Percentiles rank a stretch among this genome's conserved stretches.
These are phyloP conservation scores for Pouteria glomerata DNA, from an alignment of 148 eudicot species.

Conservation along the genomic window DNA sequence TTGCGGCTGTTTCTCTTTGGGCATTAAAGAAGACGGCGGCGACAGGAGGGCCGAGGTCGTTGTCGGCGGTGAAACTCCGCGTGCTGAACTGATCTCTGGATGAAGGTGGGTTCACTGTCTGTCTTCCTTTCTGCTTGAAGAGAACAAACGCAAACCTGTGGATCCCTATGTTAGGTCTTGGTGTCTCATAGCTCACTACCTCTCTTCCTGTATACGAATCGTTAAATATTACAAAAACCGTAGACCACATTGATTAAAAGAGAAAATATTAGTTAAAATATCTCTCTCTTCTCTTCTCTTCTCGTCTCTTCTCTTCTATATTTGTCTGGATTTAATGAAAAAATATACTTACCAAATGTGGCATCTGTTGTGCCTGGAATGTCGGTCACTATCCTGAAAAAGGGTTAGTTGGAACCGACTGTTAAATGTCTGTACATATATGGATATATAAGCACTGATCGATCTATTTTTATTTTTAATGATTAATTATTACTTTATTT, in stretches of 20 bases:
- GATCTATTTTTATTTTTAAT: background rate
- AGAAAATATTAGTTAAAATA: background rate
- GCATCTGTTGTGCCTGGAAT: constrained; percentile 93
- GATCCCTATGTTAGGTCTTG: constrained; percentile 91
- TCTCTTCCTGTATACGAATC: constrained; percentile 92
- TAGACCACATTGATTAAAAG: too few relatives aligned
- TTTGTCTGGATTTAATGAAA: too few relatives aligned
- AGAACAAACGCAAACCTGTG: constrained; percentile 76
- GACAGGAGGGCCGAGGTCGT: constrained; percentile 72
- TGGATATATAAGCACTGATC: too few relatives aligned
- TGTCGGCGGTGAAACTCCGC: constrained; percentile 51
- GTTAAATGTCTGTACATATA: background rate
- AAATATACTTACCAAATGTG: constrained; percentile 56
- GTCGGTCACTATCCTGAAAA: constrained; percentile 83
- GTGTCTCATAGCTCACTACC: constrained; percentile 66
- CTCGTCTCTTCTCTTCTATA: too few relatives aligned
- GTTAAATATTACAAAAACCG: too few relatives aligned
- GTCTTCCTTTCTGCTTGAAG: constrained; percentile 63
- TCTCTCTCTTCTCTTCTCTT: background rate
- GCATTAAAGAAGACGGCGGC: constrained; percentile 79
- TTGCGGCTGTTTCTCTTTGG: constrained; percentile 78
- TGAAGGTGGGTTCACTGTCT: constrained; percentile 33
- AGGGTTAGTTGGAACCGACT: background rate
- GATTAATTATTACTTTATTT: background rate
- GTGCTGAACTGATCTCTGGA: constrained; percentile 65